These are phyloP conservation scores for Zelopaecilomyces penicillatus DNA, from an alignment of 2,329 filamentous ascomycete genomes.

Conservation along the genomic window DNA sequence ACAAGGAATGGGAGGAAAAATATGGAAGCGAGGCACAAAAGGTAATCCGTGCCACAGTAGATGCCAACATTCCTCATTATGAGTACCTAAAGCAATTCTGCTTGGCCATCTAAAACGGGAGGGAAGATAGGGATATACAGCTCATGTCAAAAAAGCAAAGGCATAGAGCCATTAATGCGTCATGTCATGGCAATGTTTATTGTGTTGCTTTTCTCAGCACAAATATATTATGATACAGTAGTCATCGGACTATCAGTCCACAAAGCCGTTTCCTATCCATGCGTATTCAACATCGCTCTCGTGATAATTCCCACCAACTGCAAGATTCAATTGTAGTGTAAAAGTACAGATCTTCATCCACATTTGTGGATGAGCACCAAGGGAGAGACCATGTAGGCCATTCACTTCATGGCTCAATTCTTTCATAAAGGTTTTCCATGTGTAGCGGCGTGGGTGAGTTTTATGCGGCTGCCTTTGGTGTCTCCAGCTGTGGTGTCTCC, in stretches of 20 bases:
- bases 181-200: not conserved
- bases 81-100: constrained; percentile 76
- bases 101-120: constrained; percentile 42
- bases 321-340: no score
- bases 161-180: no score
- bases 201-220: not conserved
- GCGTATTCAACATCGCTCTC: constrained; percentile 5
- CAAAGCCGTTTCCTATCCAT: not conserved
- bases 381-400: no score
- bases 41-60: constrained; percentile 61
- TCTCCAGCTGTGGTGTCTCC: not conserved
- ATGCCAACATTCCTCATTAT: constrained; percentile 65
- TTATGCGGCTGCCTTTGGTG: constrained; percentile 1
- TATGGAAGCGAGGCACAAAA: constrained; percentile 64
- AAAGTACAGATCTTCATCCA: no score
- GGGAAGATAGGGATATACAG: not conserved
- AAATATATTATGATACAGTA: constrained; percentile 5
- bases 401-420: no score
- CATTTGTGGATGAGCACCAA: no score
- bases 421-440: no score
- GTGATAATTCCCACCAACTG: not conserved
- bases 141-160: no score
- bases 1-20: constrained; percentile 64
- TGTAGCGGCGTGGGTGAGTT: no score
- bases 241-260: constrained; percentile 1